These are phyloP conservation scores for Afroboletus lepidellus DNA, from an alignment of 1,284 basidiomycete genomes.

Conservation along the genomic window DNA sequence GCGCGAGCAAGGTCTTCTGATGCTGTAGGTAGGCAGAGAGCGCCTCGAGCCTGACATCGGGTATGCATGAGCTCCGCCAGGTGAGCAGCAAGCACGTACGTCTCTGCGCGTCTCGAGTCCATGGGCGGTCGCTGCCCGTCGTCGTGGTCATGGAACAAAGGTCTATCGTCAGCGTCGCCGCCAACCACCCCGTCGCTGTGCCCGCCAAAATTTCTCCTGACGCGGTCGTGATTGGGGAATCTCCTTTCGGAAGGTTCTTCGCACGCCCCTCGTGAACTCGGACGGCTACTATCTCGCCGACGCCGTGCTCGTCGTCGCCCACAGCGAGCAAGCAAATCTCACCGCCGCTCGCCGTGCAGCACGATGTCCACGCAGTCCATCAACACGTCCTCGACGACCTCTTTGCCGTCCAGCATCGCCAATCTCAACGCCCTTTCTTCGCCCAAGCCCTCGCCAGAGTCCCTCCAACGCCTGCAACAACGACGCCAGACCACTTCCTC, in stretches of 20 bases:
- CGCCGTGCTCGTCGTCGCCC: constrained; percentile 24
- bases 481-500: constrained; percentile 27
- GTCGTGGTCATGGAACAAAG: constrained; percentile 35
- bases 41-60: constrained; percentile 53
- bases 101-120: constrained; percentile 59
- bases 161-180: constrained; percentile 11
- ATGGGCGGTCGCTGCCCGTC: constrained; percentile 35
- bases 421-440: constrained; percentile 34
- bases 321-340: constrained; percentile 20
- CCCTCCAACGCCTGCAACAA: constrained; percentile 22
- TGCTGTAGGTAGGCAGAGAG: constrained; percentile 62
- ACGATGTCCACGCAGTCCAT: constrained; percentile 32
- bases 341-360: constrained; percentile 14
- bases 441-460: constrained; percentile 23
- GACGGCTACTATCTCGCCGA: constrained; percentile 20
- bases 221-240: constrained; percentile 1
- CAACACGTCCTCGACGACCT: constrained; percentile 34
- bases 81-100: constrained; percentile 38
- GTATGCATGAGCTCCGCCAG: constrained; percentile 7
- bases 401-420: constrained; percentile 34
- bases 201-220: constrained; percentile 30
- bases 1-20: constrained; percentile 55
- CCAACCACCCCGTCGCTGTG: constrained; percentile 7
- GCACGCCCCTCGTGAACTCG: constrained; percentile 15
- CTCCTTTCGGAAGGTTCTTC: constrained; percentile 23